Evolutionary conservation across 2,329 filamentous ascomycete genomes (phyloP), one percentile per base, ranked within the genome.

Genomic region (Cercospora sp.): DNA sequence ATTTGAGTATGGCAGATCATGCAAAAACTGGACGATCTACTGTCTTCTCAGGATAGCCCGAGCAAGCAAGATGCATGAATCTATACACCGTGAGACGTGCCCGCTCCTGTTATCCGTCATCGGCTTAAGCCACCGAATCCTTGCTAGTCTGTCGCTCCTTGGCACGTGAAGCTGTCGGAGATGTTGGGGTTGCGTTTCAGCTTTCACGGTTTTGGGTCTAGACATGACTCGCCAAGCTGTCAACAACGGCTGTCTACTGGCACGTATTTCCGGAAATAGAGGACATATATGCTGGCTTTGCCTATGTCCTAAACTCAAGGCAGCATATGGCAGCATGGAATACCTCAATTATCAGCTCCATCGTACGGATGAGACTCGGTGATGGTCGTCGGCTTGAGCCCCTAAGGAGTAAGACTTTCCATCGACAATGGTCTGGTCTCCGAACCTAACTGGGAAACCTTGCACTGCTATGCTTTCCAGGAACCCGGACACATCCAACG

Each of bases 1-100:
- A 31, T 36, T 31, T 36, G 28, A 59, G 55, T 31, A 59, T 33
- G 8, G 55, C 28, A n/a, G 31, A 26, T n/a, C 55, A 59, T 59
- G 55, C 55, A 59, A 59, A n/a, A 26, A 8, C 48, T 55, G 48
- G 48, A 58, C 55, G 55, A 31, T 58, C 55, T 40, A 40, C 26
- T 28, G 48, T 33, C 23, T 31, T 28, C 53, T 28, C 13, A 28
- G 53, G 28, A 57, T 36, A 53, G 16, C 30, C 10, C 28, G 30
- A 59, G 55, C 55, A 31, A 59, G 55, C 55, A 59, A 33, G 26
- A 59, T 31, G 28, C 55, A 59, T 59, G 55, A 20, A 59, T 36
- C 28, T 33, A 31, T 23, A 53, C 26, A 23, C 26, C 55, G n/a
- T n/a, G 30, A 59, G 55, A 59, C 55, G 55, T 36, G 55, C 55